Conservation (phyloP, 129 eudicot species). For the Pittosporum tobira region DNA sequence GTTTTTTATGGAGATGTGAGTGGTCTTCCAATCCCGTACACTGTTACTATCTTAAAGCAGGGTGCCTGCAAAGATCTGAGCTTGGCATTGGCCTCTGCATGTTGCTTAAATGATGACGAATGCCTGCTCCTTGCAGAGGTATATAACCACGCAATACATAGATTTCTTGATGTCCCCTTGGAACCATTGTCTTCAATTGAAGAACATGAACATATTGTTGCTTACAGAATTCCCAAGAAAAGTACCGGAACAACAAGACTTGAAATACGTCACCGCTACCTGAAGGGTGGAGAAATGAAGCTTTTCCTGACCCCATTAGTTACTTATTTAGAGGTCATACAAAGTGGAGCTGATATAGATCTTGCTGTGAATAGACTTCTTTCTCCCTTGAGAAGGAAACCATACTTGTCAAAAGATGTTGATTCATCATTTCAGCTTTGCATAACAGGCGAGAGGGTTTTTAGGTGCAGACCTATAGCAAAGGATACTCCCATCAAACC, state of each 20-base stretch:
- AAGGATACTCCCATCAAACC: constrained; percentile 51
- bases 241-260: constrained; percentile 44
- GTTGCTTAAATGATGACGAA: constrained; percentile 69
- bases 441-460: constrained; percentile 55
- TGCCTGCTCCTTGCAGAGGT: constrained; percentile 92
- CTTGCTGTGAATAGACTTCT: constrained; percentile 47
- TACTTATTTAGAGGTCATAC: constrained; percentile 54
- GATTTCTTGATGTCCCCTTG: constrained; percentile 54
- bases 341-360: constrained; percentile 52
- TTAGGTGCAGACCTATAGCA: constrained; percentile 37
- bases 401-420: constrained; percentile 22
- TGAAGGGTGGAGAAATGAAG: constrained; percentile 56
- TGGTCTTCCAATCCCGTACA: constrained; percentile 91
- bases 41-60: constrained; percentile 65
- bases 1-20: constrained; percentile 83
- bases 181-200: constrained; percentile 58
- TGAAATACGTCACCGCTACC: constrained; percentile 71
- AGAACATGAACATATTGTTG: constrained; percentile 88
- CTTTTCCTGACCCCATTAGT: constrained; percentile 71
- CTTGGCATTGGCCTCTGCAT: constrained; percentile 58
- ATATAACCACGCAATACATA: constrained; percentile 58
- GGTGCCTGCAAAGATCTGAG: constrained; percentile 74
- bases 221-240: constrained; percentile 68
- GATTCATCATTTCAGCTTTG: constrained; percentile 36
- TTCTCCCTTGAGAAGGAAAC: constrained; percentile 57